Evolutionary conservation across 1,284 basidiomycete species (phyloP), one percentile per base, ranked within the genome.

Genomic region (Tylopilus sp.): DNA sequence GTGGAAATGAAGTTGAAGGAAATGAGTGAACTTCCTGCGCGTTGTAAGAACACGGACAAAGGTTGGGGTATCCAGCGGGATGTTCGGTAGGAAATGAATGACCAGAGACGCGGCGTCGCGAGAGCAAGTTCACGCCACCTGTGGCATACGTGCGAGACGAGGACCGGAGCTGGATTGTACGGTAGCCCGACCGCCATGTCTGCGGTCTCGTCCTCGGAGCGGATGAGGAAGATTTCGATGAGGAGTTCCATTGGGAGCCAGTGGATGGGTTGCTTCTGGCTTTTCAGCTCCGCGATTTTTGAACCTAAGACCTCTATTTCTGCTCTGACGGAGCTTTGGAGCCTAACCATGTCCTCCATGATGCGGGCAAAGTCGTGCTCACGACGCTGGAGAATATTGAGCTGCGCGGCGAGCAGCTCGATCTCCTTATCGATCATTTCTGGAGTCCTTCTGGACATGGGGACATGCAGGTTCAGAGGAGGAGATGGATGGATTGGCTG

Each of bases 191-290:
- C 30, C 13, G 51, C 35, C 25, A 54, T 31, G 42, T 60, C 55
- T 8, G 58, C 33, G 40, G 43, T 48, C 49, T 56, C 48, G 30
- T 58, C 58, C 54, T 61, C 59, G 41, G 58, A 49, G 43, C 60
- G 57, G 16, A 60, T 55, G 36, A 68, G 40, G 50, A 79, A 81
- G 38, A 78, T 69, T 15, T 72, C 65, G 38, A 68, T 55, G 44
- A 81, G 68, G 15, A 79, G 60, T 55, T 80, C 78, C 16, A 67
- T 52, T 7, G 78, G 78, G 30, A 79, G 69, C 71, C 71, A 73
- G 52, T 76, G 71, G 48, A 78, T 67, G 13, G 76, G 77, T 21
- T 71, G 63, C 37, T 63, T 69, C 55, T 71, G 65, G 12, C 60
- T 65, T 39, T 72, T 60, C 23, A 79, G 59, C 2, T 66, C 64